These are phyloP conservation scores for Tricholoma hemisulphureum DNA, from an alignment of 768 basidiomycete genomes.

Conservation along the genomic window DNA sequence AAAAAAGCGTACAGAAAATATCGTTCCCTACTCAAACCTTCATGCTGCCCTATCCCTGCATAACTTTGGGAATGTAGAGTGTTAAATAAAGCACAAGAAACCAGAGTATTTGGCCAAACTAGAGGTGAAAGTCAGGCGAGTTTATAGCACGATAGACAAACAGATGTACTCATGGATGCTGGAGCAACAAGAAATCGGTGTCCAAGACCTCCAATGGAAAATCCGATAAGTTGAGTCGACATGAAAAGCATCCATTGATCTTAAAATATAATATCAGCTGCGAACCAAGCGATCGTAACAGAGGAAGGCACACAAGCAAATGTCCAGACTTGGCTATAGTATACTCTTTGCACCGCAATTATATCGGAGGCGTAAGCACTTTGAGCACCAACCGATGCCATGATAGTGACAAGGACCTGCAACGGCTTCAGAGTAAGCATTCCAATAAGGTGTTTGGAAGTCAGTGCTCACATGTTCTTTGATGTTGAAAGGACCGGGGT, in stretches of 20 bases:
- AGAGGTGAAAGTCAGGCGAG: conserved; percentile 4
- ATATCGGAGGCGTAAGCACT: conserved; percentile 69
- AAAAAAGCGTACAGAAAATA: conserved; percentile 59
- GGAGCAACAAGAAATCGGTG: conserved; percentile 65
- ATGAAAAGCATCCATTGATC: conserved; percentile 63
- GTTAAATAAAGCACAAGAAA: conserved; percentile 70
- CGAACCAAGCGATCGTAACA: not conserved
- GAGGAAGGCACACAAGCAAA: conserved; percentile 40
- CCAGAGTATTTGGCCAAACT: conserved; percentile 76
- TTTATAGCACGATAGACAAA: not conserved
- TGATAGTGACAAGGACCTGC: conserved; percentile 65
- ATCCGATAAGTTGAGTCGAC: conserved; percentile 72
- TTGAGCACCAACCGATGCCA: conserved; percentile 55
- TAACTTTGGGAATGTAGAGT: conserved; percentile 66
- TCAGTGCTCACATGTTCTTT: conserved; percentile 52
- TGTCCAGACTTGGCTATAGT: conserved; percentile 56
- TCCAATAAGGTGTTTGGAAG: not conserved
- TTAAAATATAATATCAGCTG: conserved; percentile 13
- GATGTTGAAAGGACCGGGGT: conserved; percentile 75
- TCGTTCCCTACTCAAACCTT: conserved; percentile 55
- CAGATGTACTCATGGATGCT: conserved; percentile 56
- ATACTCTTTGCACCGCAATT: conserved; percentile 69
- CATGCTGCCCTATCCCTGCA: conserved; percentile 51
- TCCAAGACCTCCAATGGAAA: conserved; percentile 53
- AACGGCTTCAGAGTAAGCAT: not conserved